Evolutionary conservation across 805 yeast species (phyloP), one percentile per base, ranked within the genome.

Genomic region (Soucietia sequanensis): DNA sequence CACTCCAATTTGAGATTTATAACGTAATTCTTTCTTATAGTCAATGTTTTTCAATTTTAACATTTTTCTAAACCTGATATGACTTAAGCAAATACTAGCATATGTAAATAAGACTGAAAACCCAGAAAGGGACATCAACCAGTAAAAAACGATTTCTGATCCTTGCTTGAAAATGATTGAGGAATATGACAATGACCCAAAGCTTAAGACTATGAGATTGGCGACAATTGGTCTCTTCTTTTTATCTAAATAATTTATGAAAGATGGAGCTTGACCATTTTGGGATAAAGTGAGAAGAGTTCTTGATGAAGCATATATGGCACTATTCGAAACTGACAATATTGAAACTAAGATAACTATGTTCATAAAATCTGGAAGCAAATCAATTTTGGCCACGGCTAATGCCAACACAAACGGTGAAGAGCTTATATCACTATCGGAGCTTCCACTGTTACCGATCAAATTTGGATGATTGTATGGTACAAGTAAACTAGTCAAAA

Each of bases 361-460:
- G 34, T 54, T 54, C 37, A 54, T 43, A 15, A 52, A 43, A 25
- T 48, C 45, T 17, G 56, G 48, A 27, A 51, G 34, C 3, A 38
- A 49, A 24, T 23, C 25, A 29, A 45, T 43, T 25, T 46, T 43
- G 39, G 47, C 33, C 29, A 48, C 45, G 21, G 45, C 42, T 44
- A 54, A 44, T 34, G 59, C 59, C 28, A 54, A 43, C 18, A 54
- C 58, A 30, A 53, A 54, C 1, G 59, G 59, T 9, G 56, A 51
- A 4, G 57, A 51, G 7, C 49, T 52, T 2, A 49, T 46, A 12
- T 25, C 40, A 20, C 58, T 17, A n/a, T n/a, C n/a, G n/a, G n/a
- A n/a, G n/a, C n/a, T n/a, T n/a, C n/a, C n/a, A 13, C 30, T 25
- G 9, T 37, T 22, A 2, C 41, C 39, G 4, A 38, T 24, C 12